Percentiles rank a stretch among this genome's conserved stretches.
Conservation (phyloP, 2,329 filamentous ascomycete species). For the Ascochyta viciae-villosae region DNA sequence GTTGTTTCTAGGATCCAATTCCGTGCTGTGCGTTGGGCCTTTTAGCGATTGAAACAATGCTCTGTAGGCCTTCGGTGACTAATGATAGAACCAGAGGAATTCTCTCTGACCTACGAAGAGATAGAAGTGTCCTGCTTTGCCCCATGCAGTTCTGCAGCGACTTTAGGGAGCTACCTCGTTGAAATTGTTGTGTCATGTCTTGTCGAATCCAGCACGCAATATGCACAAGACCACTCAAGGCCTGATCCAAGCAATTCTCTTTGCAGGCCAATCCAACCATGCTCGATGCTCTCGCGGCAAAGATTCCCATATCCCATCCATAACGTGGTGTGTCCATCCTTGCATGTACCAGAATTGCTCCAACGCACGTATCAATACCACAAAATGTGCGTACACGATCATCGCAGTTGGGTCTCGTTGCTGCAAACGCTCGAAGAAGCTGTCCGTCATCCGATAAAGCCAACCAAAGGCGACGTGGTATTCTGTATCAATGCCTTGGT, state of each 20-base stretch:
- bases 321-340: slow-evolving; percentile 39
- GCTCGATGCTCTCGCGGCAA: slow-evolving; percentile 27
- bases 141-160: not conserved
- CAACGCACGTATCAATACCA: slow-evolving; percentile 34
- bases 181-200: not conserved
- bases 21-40: not conserved
- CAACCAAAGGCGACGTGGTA: slow-evolving; percentile 37
- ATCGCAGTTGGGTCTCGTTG: slow-evolving; percentile 27
- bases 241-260: slow-evolving; percentile 31
- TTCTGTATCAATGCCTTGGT: slow-evolving; percentile 30
- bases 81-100: not conserved
- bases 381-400: slow-evolving; percentile 38
- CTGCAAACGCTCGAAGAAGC: slow-evolving; percentile 34
- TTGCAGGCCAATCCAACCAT: slow-evolving; percentile 36
- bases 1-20: too few relatives aligned
- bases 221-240: slow-evolving; percentile 14
- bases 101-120: too few relatives aligned
- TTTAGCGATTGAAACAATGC: not conserved
- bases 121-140: too few relatives aligned
- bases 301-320: slow-evolving; percentile 33
- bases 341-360: slow-evolving; percentile 43
- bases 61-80: not conserved
- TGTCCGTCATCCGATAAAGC: slow-evolving; percentile 35
- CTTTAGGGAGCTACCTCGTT: not conserved
- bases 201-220: not conserved